Conservation (phyloP, 768 basidiomycete genomes). For the Phylloporus rhodoxanthus region DNA sequence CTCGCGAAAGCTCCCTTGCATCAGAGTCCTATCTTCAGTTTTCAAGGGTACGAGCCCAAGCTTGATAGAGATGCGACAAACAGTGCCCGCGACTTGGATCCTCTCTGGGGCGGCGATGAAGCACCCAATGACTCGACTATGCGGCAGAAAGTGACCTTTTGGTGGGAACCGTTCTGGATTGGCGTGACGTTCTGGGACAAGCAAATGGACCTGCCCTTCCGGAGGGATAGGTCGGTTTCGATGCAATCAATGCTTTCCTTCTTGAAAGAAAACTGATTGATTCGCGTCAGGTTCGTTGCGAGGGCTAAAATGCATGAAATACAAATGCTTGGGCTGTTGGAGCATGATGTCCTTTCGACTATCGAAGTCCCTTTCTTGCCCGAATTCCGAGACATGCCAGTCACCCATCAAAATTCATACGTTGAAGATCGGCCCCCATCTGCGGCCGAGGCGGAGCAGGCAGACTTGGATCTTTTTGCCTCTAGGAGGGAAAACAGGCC, state of each 20-base stretch:
- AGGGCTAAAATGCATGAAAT: conserved; percentile 98
- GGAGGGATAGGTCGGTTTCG: conserved; percentile 58
- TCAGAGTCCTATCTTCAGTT: conserved; percentile 90
- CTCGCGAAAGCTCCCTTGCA: conserved; percentile 90
- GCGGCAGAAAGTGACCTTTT: conserved; percentile 55
- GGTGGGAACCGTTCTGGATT: conserved; percentile 91
- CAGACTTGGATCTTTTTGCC: conserved; percentile 67
- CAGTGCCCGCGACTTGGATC: conserved; percentile 50
- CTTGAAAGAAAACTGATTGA: neutral
- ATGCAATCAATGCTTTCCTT: neutral
- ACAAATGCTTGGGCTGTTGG: conserved; percentile 87
- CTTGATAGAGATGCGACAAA: conserved; percentile 44
- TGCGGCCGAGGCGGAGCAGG: conserved; percentile 60
- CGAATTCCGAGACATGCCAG: conserved; percentile 32
- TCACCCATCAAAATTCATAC: conserved; percentile 31
- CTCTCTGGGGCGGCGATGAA: conserved; percentile 71
- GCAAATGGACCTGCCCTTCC: conserved; percentile 79
- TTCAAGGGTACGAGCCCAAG: conserved; percentile 60
- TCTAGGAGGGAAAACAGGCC: conserved; percentile 37
- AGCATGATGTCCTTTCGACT: conserved; percentile 84
- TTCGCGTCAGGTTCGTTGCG: conserved; percentile 67
- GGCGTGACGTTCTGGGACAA: conserved; percentile 81
- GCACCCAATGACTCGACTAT: conserved; percentile 31
- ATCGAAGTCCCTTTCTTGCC: conserved; percentile 81
- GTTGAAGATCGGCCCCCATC: conserved; percentile 35